Evolutionary conservation across 208 protist species (phyloP).

Genomic region (Crithidia sp.): DNA sequence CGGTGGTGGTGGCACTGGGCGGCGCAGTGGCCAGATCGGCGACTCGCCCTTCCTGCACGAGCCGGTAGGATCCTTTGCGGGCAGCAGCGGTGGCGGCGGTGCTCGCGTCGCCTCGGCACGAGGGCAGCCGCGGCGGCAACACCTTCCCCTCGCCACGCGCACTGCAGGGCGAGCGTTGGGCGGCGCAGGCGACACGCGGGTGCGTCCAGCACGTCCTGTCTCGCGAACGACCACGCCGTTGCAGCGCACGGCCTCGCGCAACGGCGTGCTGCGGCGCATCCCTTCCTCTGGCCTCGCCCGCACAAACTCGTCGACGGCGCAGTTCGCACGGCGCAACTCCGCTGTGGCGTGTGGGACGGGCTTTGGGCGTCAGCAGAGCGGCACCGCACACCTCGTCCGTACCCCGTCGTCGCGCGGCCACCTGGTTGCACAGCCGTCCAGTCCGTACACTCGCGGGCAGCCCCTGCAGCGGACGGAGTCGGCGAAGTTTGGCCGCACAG

Average conservation of each 20-base stretch:
- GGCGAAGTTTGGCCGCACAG: not conserved
- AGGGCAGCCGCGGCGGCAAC: constrained; percentile 24
- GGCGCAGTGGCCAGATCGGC: constrained; percentile 24
- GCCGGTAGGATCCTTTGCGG: constrained; percentile 11
- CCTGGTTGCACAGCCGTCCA: not conserved
- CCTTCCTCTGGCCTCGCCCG: constrained; percentile 20
- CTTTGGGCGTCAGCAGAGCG: constrained; percentile 30
- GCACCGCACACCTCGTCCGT: constrained; percentile 7
- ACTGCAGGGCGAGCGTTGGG: constrained; percentile 49
- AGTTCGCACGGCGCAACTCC: constrained; percentile 19
- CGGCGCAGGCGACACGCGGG: not conserved
- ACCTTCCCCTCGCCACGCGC: constrained; percentile 23
- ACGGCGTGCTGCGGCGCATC: constrained; percentile 17
- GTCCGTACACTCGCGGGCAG: not conserved
- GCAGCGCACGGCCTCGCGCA: constrained; percentile 25
- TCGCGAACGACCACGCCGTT: constrained; percentile 24
- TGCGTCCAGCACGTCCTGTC: constrained; percentile 13
- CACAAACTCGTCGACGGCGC: constrained; percentile 22
- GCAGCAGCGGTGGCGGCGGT: not conserved
- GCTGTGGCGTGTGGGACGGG: not conserved
- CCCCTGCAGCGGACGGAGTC: constrained; percentile 30
- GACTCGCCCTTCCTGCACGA: constrained; percentile 19
- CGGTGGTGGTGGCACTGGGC: constrained; percentile 1
- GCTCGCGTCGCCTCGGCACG: not conserved
- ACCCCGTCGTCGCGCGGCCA: constrained; percentile 14